Conservation (phyloP, 2,329 filamentous ascomycete species). For the Ophioceras dolichostomum region DNA sequence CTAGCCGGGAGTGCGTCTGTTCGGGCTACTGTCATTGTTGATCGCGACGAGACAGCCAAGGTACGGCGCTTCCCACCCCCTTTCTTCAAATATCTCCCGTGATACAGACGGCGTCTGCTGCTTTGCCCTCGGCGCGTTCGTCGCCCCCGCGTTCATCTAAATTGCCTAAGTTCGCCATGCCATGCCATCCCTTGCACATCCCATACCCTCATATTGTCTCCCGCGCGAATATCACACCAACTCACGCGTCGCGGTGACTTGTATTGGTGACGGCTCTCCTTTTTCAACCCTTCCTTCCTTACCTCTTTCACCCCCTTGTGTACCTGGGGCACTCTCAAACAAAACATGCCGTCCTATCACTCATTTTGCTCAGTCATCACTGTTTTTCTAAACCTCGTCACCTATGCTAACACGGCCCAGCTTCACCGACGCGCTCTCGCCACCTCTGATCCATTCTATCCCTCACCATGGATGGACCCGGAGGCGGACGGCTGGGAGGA, state of each 20-base stretch:
- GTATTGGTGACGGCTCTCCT: no score
- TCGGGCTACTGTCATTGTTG: neutral
- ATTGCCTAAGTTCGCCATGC: no score
- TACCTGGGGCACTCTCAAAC: neutral
- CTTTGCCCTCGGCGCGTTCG: neutral
- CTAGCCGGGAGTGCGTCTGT: neutral
- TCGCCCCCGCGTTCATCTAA: no score
- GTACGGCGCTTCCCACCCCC: neutral
- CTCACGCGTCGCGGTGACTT: no score
- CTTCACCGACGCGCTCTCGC: constrained; percentile 17
- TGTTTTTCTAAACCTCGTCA: neutral
- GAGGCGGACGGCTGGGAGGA: constrained; percentile 59
- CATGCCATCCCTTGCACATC: neutral
- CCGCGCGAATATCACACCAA: neutral
- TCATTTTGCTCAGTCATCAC: neutral
- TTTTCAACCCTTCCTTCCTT: neutral
- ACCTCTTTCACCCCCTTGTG: neutral
- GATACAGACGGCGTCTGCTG: no score
- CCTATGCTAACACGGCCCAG: constrained; percentile 11
- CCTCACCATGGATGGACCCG: constrained; percentile 77
- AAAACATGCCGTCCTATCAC: neutral
- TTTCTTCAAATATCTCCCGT: neutral
- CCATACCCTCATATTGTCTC: neutral
- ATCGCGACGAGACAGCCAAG: neutral
- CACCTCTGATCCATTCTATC: constrained; percentile 54